Percentiles rank a stretch among this genome's conserved stretches.
Conservation (phyloP, 2,329 filamentous ascomycete genomes). For the Thermomyces lanuginosus region DNA sequence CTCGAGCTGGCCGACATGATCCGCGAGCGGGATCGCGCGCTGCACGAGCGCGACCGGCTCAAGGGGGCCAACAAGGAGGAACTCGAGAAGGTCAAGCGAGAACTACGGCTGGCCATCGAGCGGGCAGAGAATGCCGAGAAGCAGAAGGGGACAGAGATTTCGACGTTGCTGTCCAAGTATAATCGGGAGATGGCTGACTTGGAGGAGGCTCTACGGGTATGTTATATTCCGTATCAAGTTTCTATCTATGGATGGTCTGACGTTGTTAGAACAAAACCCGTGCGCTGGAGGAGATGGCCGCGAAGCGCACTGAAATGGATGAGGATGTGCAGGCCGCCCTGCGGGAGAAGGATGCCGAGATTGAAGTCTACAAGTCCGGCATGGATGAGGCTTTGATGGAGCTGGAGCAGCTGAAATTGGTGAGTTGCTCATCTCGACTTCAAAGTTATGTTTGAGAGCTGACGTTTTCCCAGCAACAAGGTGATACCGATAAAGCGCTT, state of each 20-base stretch:
- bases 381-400: constrained; percentile 94
- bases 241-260: constrained; percentile 5
- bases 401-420: constrained; percentile 65
- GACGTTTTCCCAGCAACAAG: constrained; percentile 44
- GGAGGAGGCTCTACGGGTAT: constrained; percentile 62
- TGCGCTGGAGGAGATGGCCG: constrained; percentile 66
- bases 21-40: constrained; percentile 76
- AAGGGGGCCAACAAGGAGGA: constrained; percentile 81
- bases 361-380: constrained; percentile 93
- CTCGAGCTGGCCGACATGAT: constrained; percentile 99
- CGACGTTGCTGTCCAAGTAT: constrained; percentile 84
- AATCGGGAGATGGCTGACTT: constrained; percentile 95
- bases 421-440: too few species aligned
- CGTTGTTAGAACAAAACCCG: constrained; percentile 61
- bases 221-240: constrained; percentile 7
- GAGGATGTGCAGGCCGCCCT: constrained; percentile 73
- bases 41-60: constrained; percentile 84
- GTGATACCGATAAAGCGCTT: constrained; percentile 60
- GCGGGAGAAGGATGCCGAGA: constrained; percentile 89
- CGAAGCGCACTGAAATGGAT: constrained; percentile 61
- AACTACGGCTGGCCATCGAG: constrained; percentile 81
- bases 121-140: constrained; percentile 83
- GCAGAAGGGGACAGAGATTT: constrained; percentile 87
- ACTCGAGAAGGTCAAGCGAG: constrained; percentile 81
- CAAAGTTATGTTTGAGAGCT: too few species aligned